These are phyloP conservation scores for Irineochytrium annulatum DNA, from an alignment of 192 early-diverging fungal species.

Conservation along the genomic window DNA sequence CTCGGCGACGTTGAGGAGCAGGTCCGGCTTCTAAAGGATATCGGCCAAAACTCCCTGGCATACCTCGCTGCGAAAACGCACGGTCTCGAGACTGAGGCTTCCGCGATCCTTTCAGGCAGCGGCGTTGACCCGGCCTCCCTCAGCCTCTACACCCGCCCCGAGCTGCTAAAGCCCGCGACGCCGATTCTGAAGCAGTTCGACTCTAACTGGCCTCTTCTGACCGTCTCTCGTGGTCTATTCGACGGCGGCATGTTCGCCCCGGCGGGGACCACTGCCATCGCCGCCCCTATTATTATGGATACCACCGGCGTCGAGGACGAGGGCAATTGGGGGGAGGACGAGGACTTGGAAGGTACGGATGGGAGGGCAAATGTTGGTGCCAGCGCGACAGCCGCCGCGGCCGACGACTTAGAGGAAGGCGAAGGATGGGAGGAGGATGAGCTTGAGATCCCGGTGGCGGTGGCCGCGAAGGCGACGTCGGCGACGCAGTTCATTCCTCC, in stretches of 20 bases:
- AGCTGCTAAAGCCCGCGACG: conserved; percentile 63
- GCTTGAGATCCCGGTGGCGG: conserved; percentile 57
- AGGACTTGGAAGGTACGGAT: conserved; percentile 57
- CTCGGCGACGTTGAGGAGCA: conserved; percentile 93
- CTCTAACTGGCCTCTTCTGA: conserved; percentile 89
- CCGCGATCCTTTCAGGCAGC: conserved; percentile 69
- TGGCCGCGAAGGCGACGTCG: conserved; percentile 46
- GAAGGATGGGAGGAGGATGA: conserved; percentile 77
- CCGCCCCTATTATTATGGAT: conserved; percentile 58
- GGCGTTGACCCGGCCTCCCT: conserved; percentile 30
- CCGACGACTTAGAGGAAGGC: conserved; percentile 43
- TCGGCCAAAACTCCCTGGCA: conserved; percentile 87
- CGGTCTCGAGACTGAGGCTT: conserved; percentile 81
- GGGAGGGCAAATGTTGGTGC: conserved; percentile 21
- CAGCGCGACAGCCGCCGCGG: conserved; percentile 21
- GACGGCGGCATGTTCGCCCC: conserved; percentile 46
- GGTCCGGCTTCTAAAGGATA: conserved; percentile 72
- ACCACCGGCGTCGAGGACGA: conserved; percentile 56
- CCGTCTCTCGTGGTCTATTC: conserved; percentile 81
- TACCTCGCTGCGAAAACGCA: conserved; percentile 90
- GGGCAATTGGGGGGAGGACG: conserved; percentile 74
- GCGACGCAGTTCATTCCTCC: conserved; percentile 67
- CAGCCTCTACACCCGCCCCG: conserved; percentile 40
- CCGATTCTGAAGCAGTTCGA: conserved; percentile 72
- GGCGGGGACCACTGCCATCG: conserved; percentile 38